Base-by-base conservation (phyloP, 495 filamentous ascomycete genomes). In the Tuber borchii region DNA sequence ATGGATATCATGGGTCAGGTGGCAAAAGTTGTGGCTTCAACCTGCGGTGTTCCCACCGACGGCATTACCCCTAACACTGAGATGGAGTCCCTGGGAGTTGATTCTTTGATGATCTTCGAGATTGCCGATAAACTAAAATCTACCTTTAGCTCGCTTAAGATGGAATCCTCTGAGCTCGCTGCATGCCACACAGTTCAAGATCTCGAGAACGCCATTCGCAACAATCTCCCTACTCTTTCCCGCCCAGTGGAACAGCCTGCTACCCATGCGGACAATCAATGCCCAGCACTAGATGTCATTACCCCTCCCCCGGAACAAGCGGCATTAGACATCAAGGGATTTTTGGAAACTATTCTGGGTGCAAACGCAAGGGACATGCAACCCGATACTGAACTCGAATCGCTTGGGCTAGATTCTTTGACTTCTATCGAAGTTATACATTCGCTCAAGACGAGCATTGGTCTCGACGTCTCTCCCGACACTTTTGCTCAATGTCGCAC, bases 11-110 rank as follows among this genome's bases (percentile, higher is more conserved):
- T 42, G 17, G 46, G 45, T 17, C 69, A 77, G 61, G 69, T 78
- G 19, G 40, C 73, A 20, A 83, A 85, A 26, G 91, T 89, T 73
- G 88, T 94, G 70, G 88, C 90, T 3, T 85, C 88, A 42, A 92
- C 93, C 80, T 91, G 92, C 83, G 90, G 89, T 34, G 87, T 92
- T 19, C 85, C 90, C 7, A 84, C 90, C 0, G 87, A 90, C 7
- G 91, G 93, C 77, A 86, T 94, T 19, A 85, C 83, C 0, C 87
- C 89, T 70, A 86, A 85, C 77, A 87, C 87, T 40, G 85, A 84
- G 73, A 88, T 90, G 75, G 80, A 85, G 31, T 88, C 89, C 74
- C 83, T 89, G 14, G 89, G 89, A 44, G 86, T 90, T n/a, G 89
- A 91, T 78, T 90, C 88, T 0, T 84, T 91, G 56, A 86, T 90